phyloP scores from a whole-genome alignment of 164 flowering plant genomes.

The Paratinospora sagittata region DNA sequence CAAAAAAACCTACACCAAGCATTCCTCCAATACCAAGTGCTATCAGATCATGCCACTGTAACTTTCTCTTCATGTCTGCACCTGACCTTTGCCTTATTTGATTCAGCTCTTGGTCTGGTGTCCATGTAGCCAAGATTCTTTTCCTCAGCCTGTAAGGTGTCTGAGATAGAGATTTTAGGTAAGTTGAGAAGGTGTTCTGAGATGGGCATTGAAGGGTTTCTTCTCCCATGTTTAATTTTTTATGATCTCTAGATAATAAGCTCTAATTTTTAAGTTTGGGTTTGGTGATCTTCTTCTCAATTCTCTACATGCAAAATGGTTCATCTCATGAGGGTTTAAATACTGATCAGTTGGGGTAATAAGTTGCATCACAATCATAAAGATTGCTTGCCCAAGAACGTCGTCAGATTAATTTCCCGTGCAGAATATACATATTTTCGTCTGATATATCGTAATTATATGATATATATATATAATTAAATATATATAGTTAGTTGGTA shows the following conservation, averaged over 20 bases:
- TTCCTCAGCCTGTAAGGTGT: slow-evolving; percentile 61
- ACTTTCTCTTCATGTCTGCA: slow-evolving; percentile 79
- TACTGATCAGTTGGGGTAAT: neutral
- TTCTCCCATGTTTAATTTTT: too few relatives aligned
- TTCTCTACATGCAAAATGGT: neutral
- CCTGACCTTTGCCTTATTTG: slow-evolving; percentile 71
- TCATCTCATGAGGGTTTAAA: neutral
- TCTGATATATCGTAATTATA: too few relatives aligned
- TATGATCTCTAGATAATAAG: neutral
- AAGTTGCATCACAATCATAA: neutral
- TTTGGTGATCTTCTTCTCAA: too few relatives aligned
- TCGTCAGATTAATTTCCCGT: neutral
- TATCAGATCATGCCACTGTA: slow-evolving; percentile 66
- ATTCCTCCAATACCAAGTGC: slow-evolving; percentile 92
- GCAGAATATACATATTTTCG: neutral
- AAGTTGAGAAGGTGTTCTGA: slow-evolving; percentile 19
- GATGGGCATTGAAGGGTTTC: slow-evolving; percentile 20
- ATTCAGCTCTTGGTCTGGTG: slow-evolving; percentile 72
- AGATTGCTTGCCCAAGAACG: neutral
- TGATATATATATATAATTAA: neutral
- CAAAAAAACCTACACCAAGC: slow-evolving; percentile 95
- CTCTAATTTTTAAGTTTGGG: neutral
- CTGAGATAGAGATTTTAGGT: slow-evolving; percentile 46
- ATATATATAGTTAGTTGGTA: neutral
- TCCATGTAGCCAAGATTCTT: slow-evolving; percentile 71